Evolutionary conservation across 75 land plant species (phyloP).

Genomic region (Gnetum montanum): DNA sequence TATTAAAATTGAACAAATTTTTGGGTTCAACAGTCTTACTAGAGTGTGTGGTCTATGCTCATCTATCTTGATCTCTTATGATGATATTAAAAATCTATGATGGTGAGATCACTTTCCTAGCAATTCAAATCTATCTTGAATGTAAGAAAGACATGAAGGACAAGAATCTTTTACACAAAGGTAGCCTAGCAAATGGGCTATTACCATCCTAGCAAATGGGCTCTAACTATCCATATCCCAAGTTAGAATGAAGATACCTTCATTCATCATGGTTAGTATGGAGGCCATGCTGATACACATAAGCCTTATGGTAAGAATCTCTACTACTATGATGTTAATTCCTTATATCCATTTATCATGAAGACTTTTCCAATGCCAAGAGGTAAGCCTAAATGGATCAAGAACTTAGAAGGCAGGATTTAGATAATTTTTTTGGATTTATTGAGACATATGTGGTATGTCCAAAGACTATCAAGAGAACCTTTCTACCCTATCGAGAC

Average conservation of each 20-base stretch:
- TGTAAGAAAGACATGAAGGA: too few species aligned
- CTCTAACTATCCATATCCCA: constrained; percentile 7
- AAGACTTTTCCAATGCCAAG: constrained; percentile 4
- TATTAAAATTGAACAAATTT: too few species aligned
- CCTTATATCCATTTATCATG: constrained; percentile 5
- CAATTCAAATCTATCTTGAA: too few species aligned
- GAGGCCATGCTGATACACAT: constrained; percentile 2
- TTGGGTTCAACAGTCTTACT: too few species aligned
- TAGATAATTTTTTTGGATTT: neutral
- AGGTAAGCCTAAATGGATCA: neutral
- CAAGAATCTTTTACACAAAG: too few species aligned
- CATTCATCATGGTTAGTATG: constrained; percentile 1
- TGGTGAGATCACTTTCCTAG: too few species aligned
- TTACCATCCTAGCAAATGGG: neutral
- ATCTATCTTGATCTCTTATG: too few species aligned
- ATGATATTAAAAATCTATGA: too few species aligned
- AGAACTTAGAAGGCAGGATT: neutral
- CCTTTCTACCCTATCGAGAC: neutral
- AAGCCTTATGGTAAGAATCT: constrained; percentile 1
- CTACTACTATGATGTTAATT: constrained; percentile 9
- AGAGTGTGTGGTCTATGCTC: too few species aligned
- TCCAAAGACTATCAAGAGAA: neutral
- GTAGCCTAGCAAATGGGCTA: too few species aligned
- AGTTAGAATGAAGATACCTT: constrained; percentile 4
- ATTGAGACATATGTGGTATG: neutral